Evolutionary conservation across 2,329 filamentous ascomycete species (phyloP).

Genomic region (Escovopsis sp.): DNA sequence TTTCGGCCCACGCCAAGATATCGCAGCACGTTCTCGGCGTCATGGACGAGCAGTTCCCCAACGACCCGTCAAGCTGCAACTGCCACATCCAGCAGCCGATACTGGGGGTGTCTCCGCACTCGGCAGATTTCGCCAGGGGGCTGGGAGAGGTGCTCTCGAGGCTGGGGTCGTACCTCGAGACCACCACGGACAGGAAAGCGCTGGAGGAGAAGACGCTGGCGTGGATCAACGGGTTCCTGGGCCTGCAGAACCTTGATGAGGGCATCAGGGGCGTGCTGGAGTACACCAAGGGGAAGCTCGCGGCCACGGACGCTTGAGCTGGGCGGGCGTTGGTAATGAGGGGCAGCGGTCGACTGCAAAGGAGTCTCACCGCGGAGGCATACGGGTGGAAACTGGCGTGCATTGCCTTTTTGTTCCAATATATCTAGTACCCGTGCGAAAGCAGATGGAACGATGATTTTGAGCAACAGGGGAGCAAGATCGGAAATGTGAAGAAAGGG

Average conservation of each 20-base stretch:
- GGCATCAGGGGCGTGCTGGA: constrained; percentile 40
- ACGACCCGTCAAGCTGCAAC: constrained; percentile 47
- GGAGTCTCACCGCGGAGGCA: constrained; percentile 1
- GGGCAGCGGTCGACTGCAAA: constrained; percentile 1
- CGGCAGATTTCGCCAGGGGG: constrained; percentile 57
- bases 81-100: constrained; percentile 61
- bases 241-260: constrained; percentile 35
- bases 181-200: constrained; percentile 28
- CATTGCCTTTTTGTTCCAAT: too few species aligned
- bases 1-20: constrained; percentile 51
- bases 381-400: too few species aligned
- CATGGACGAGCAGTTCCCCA: constrained; percentile 45
- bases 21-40: constrained; percentile 57
- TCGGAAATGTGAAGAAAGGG: too few species aligned
- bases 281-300: constrained; percentile 28
- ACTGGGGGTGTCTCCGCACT: constrained; percentile 45
- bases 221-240: constrained; percentile 42
- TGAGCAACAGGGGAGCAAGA: too few species aligned
- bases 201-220: constrained; percentile 33
- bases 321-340: constrained; percentile 3
- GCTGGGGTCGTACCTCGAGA: constrained; percentile 37
- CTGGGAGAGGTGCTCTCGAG: constrained; percentile 50
- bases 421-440: too few species aligned
- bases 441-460: too few species aligned
- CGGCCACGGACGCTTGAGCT: not conserved